Percentiles rank a stretch among this genome's conserved stretches.
These are phyloP conservation scores for Vigna radiata DNA, from an alignment of 306 rosid species.

Conservation along the genomic window DNA sequence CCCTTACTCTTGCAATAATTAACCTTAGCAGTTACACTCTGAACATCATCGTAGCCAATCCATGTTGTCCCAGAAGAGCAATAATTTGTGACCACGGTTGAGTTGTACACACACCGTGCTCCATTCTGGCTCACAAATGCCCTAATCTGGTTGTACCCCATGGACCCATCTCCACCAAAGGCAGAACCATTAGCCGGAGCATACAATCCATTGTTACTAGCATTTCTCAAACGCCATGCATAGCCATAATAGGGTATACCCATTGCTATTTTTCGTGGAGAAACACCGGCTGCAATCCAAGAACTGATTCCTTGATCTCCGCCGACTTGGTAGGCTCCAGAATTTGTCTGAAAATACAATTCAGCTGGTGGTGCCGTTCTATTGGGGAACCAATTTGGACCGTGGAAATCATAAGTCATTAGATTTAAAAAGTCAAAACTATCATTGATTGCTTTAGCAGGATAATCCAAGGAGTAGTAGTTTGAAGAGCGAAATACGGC, in stretches of 20 bases:
- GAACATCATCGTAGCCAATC: constrained; percentile 60
- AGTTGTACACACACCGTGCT: constrained; percentile 32
- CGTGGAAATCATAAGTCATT: constrained; percentile 48
- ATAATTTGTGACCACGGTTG: constrained; percentile 51
- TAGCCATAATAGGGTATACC: constrained; percentile 55
- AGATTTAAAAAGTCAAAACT: constrained; percentile 48
- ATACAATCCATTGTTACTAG: constrained; percentile 41
- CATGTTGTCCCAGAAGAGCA: constrained; percentile 47
- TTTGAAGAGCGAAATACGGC: constrained; percentile 35
- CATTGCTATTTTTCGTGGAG: constrained; percentile 40
- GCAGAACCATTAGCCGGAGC: constrained; percentile 40
- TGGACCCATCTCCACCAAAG: constrained; percentile 1
- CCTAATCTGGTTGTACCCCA: constrained; percentile 39
- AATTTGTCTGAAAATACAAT: constrained; percentile 21
- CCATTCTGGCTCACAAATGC: constrained; percentile 16
- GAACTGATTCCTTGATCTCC: constrained; percentile 44
- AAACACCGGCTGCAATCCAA: constrained; percentile 45
- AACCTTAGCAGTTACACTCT: constrained; percentile 45
- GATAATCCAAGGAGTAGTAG: constrained; percentile 9
- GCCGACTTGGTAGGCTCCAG: background rate
- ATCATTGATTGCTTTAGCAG: background rate
- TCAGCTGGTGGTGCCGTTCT: constrained; percentile 33
- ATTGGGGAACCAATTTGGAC: background rate
- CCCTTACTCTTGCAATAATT: constrained; percentile 47
- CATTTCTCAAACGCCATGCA: constrained; percentile 44